Base-by-base conservation (phyloP, 73 alveolate genomes). In the Durusdinium trenchii region DNA sequence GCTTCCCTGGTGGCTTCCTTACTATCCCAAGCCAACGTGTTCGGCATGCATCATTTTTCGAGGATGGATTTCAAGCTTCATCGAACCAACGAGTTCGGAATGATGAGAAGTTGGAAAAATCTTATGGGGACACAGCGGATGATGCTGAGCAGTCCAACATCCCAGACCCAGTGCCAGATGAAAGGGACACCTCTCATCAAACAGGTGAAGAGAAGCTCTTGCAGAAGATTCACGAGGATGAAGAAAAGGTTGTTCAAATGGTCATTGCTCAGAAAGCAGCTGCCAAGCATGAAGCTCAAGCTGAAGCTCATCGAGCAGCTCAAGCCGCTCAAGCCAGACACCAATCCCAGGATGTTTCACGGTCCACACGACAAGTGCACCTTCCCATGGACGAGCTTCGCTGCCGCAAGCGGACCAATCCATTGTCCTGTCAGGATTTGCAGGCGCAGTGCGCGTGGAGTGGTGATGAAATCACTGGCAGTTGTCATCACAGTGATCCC, bases 361-460 rank as follows among this genome's bases (percentile, higher is more conserved):
- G 1, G 36, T 10, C 18, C 45, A 46, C 23, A 26, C 40, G 6
- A 3, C 67, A 81, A 26, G 54, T n/a, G 35, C 85, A 38, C 50
- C 35, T 75, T 43, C 57, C 91, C 47, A 46, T 42, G 64, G n/a
- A 46, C 30, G 91, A 81, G 43, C 43, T 46, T 4, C 52, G 52
- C 64, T 81, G 91, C 91, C 91, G 91, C 40, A 46, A 48, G 64
- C 40, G 91, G 43, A 81, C 40, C 7, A 81, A 30, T 32, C 69
- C 91, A 5, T 46, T 81, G 69, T 46, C 52, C 14, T 81, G 91
- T 81, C 91, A 81, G 48, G 91, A 81, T 46, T 81, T 81, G 91
- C 35, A 81, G 30, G 91, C 91, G 6, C 45, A 81, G 43, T 81
- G 91, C 30, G 91, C 64, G 2, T 81, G 91, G 91, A 45, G 52